Evolutionary conservation across 164 flowering plant genomes (phyloP).

Genomic region (Kalanchoe fedtschenkoi): DNA sequence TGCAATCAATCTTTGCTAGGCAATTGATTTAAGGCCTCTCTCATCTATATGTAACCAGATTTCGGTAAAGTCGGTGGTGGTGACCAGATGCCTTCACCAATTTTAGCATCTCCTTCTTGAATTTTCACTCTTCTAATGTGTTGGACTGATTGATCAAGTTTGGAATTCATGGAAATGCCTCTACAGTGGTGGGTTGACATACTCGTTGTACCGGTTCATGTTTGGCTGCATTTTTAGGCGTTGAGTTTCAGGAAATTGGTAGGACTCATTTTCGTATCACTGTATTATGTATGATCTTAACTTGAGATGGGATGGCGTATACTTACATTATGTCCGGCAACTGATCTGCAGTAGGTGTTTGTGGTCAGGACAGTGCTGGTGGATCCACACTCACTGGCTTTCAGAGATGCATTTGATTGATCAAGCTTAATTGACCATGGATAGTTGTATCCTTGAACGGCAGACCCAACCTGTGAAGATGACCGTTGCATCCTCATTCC

Average conservation of each 20-base stretch:
- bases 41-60: too few species aligned
- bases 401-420: conserved; percentile 54
- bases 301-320: background rate
- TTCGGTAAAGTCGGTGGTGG: too few species aligned
- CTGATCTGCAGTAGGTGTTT: conserved; percentile 73
- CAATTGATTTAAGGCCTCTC: too few species aligned
- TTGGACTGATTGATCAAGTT: background rate
- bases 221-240: too few species aligned
- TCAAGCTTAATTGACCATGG: conserved; percentile 90
- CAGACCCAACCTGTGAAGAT: conserved; percentile 65
- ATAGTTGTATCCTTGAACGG: conserved; percentile 49
- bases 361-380: conserved; percentile 70
- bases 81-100: too few species aligned
- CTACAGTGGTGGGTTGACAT: background rate
- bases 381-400: conserved; percentile 84
- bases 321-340: conserved; percentile 58
- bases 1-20: too few species aligned
- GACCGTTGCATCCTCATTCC: conserved; percentile 81
- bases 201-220: background rate
- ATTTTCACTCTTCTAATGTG: too few species aligned
- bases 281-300: too few species aligned
- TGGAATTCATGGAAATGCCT: background rate
- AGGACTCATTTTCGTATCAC: too few species aligned
- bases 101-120: too few species aligned
- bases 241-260: too few species aligned